Percentiles rank a stretch among this genome's conserved stretches.
Evolutionary conservation across 2,329 filamentous ascomycete species (phyloP).

Genomic region (Tolypocladium cylindrosporum): DNA sequence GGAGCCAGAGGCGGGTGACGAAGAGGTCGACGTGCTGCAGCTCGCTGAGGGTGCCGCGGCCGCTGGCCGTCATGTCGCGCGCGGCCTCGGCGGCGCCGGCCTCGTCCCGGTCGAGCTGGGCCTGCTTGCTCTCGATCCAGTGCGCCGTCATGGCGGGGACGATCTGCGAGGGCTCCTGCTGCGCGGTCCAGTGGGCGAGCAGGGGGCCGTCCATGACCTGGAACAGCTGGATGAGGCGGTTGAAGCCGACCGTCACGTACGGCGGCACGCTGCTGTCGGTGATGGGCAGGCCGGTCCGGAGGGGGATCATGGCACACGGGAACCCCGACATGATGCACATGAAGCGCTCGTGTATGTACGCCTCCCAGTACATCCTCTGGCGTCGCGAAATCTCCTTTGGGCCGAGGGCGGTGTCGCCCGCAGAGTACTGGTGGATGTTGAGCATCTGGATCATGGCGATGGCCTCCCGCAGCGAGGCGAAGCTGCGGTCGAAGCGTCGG

Average conservation of each 20-base stretch:
- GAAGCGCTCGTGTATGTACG: constrained; percentile 29
- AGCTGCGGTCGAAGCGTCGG: constrained; percentile 34
- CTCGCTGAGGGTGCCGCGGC: constrained; percentile 20
- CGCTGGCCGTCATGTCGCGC: constrained; percentile 12
- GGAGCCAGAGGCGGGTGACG: constrained; percentile 29
- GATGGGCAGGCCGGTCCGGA: constrained; percentile 18
- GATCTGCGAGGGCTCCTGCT: constrained; percentile 12
- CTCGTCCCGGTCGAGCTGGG: constrained; percentile 28
- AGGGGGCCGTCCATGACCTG: constrained; percentile 27
- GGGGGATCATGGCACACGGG: constrained; percentile 22
- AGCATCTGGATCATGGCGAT: constrained; percentile 33
- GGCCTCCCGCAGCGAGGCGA: constrained; percentile 37
- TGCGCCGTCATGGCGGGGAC: constrained; percentile 19
- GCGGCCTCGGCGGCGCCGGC: constrained; percentile 17
- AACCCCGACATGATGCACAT: constrained; percentile 40
- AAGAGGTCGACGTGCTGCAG: constrained; percentile 30
- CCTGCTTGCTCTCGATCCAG: constrained; percentile 31
- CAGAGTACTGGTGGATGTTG: constrained; percentile 29
- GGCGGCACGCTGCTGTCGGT: constrained; percentile 22
- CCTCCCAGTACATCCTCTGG: constrained; percentile 14
- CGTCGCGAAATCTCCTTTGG: constrained; percentile 8
- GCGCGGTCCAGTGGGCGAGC: constrained; percentile 24
- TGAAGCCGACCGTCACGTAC: constrained; percentile 26
- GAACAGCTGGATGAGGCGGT: constrained; percentile 26
- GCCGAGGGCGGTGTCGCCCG: constrained; percentile 7